phyloP scores from a whole-genome alignment of 2,329 filamentous ascomycete genomes.

The Zymoseptoria pseudotritici region DNA sequence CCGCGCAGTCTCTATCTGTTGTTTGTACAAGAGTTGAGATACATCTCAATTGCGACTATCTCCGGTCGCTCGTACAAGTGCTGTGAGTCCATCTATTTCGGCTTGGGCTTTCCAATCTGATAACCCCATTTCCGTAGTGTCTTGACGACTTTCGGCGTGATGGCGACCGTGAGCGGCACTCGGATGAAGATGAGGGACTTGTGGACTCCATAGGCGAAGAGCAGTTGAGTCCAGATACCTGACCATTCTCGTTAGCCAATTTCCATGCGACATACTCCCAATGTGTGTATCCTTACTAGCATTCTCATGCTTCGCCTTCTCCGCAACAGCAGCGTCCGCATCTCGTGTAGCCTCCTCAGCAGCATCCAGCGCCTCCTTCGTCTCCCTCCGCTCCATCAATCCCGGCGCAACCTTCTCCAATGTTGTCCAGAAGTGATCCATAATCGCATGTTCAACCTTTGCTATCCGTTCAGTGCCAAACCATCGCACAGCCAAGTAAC shows the following conservation, averaged over 20 bases:
- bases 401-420: conserved; percentile 55
- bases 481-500: conserved; percentile 76
- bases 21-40: neutral
- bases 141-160: conserved; percentile 93
- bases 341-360: conserved; percentile 38
- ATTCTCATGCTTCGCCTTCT: conserved; percentile 16
- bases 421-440: conserved; percentile 51
- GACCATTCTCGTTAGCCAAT: conserved; percentile 9
- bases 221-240: conserved; percentile 77
- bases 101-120: conserved; percentile 68
- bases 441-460: conserved; percentile 60
- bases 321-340: conserved; percentile 29
- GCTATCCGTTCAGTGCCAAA: conserved; percentile 84
- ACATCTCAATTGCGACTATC: conserved; percentile 27
- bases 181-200: conserved; percentile 95
- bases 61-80: conserved; percentile 33
- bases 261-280: neutral
- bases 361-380: conserved; percentile 10
- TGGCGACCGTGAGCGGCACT: conserved; percentile 83
- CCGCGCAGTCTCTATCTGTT: neutral
- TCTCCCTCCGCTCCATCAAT: conserved; percentile 20
- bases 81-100: conserved; percentile 25
- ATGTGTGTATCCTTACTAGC: conserved; percentile 23
- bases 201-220: conserved; percentile 91
- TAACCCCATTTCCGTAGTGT: conserved; percentile 81